Conservation (phyloP, 345 rosid species). For the Murraya koenigii region DNA sequence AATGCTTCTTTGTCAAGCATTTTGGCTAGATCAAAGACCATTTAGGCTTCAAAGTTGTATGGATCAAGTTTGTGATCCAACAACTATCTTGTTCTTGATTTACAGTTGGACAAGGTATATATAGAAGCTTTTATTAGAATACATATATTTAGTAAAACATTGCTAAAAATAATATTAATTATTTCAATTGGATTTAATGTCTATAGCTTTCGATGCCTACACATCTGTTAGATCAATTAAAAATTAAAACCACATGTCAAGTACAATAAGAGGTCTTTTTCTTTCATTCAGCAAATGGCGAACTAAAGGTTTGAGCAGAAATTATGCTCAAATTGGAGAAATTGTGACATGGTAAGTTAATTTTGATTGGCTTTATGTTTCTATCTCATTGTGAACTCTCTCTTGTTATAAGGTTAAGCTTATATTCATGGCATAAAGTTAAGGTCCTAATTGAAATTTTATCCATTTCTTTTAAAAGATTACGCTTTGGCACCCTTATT, state of each 20-base stretch:
- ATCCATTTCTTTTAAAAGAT: too few relatives aligned
- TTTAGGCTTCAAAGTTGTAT: too few relatives aligned
- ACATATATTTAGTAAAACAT: too few relatives aligned
- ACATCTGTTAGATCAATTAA: not conserved
- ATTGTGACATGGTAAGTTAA: not conserved
- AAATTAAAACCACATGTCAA: not conserved
- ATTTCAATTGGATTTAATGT: not conserved
- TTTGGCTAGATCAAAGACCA: too few relatives aligned
- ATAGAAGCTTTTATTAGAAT: too few relatives aligned
- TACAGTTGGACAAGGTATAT: too few relatives aligned
- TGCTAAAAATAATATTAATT: too few relatives aligned
- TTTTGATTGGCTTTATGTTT: not conserved
- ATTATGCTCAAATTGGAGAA: not conserved
- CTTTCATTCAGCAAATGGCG: not conserved
- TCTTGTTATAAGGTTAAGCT: not conserved
- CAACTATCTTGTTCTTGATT: not conserved
- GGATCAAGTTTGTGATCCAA: too few relatives aligned
- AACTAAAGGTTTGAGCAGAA: not conserved
- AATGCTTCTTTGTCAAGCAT: too few relatives aligned
- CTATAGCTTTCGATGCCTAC: not conserved
- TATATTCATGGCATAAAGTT: too few relatives aligned
- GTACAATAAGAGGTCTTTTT: not conserved
- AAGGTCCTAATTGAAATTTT: too few relatives aligned
- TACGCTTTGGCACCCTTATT: too few relatives aligned
- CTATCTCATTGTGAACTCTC: not conserved